Base-by-base conservation (phyloP, 2,329 filamentous ascomycete genomes). In the Scopulariopsis brevicaulis region DNA sequence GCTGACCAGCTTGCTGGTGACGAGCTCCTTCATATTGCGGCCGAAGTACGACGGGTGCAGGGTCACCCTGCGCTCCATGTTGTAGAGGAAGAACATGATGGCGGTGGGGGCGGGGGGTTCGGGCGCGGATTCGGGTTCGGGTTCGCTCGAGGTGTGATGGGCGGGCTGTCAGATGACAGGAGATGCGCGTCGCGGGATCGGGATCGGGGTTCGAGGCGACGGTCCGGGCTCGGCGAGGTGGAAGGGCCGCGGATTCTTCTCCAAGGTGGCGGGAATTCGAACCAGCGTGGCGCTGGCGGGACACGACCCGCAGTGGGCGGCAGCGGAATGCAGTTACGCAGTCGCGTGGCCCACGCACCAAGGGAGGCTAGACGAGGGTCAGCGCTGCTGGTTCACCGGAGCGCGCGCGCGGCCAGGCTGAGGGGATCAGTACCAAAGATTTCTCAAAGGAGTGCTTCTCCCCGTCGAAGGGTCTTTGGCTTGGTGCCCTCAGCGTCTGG, bases 1-100 rank as follows among this genome's bases (percentile, higher is more conserved):
- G 68, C 89, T 87, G 63, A 96, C 82, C 32, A 99, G 84, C 72
- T 93, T 91, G 65, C 88, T 87, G 56, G 89, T 93, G 48, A 99
- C 89, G 66, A 96, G 86, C 65, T 95, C 88, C 66, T 93, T 87
- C 78, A 96, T 95, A 69, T 94, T 90, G 62, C 90, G 87, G 59
- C 92, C 92, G 70, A 99, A 97, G 76, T 95, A 99, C 14, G 93
- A 97, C 32, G 94, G 94, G 70, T 99, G 94, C 68, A 99, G 83
- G 65, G 90, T 92, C 67, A 97, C 92, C 69, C 90, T 87, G 70
- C 93, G 91, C 76, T 96, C 91, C 73, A 97, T 87, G 70, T 96
- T 93, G 74, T 96, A 90, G 63, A 99, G 89, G 78, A 99, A 99
- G 74, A 97, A 99, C 94, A 99, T 99, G 65, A 62, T 75, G 73